Conservation (phyloP, 768 basidiomycete species). For the Stropharia rugosoannulata region DNA sequence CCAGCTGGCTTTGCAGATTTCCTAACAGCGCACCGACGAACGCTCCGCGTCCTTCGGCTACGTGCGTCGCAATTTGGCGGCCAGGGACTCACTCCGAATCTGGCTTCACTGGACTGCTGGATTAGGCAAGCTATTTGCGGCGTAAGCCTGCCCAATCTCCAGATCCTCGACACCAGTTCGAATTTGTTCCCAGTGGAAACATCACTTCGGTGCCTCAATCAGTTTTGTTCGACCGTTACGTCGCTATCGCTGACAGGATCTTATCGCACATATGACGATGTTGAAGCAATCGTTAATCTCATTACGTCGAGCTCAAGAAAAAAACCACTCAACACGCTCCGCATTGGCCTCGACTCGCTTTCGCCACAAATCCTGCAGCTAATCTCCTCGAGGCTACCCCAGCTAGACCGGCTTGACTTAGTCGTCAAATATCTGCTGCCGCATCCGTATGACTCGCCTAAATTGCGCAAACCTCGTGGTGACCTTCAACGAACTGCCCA, state of each 20-base stretch:
- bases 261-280: conserved; percentile 34
- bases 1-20: conserved; percentile 35
- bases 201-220: conserved; percentile 29
- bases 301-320: conserved; percentile 17
- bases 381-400: conserved; percentile 34
- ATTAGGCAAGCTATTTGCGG: conserved; percentile 28
- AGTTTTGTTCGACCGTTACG: conserved; percentile 32
- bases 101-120: conserved; percentile 36
- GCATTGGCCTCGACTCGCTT: conserved; percentile 39
- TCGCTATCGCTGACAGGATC: conserved; percentile 39
- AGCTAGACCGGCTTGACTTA: conserved; percentile 34
- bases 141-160: conserved; percentile 25
- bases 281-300: conserved; percentile 28
- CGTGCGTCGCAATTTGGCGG: conserved; percentile 43
- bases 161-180: conserved; percentile 33
- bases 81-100: conserved; percentile 25
- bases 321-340: conserved; percentile 28
- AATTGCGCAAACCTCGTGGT: conserved; percentile 4
- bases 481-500: conserved; percentile 22
- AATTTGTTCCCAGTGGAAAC: conserved; percentile 35
- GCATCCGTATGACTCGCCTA: conserved; percentile 14
- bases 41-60: conserved; percentile 35
- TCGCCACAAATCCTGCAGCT: conserved; percentile 43
- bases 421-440: conserved; percentile 38
- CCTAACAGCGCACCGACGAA: conserved; percentile 32